phyloP scores from a whole-genome alignment of 495 filamentous ascomycete genomes.

The Trichoderma virens region DNA sequence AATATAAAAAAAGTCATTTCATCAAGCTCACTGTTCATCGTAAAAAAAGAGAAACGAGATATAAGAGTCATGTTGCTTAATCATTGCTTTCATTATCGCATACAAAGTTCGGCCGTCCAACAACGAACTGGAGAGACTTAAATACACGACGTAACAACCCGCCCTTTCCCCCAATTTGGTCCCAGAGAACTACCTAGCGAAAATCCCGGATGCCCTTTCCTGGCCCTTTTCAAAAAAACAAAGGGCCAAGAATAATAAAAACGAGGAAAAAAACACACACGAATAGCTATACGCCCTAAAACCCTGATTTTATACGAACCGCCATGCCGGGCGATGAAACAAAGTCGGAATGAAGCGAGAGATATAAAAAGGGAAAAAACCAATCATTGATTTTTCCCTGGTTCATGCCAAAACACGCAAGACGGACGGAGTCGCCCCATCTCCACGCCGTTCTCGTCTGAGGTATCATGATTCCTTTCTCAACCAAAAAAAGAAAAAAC shows the following conservation, averaged over 20 bases:
- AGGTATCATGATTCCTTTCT: too few species aligned
- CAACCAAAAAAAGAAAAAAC: neutral
- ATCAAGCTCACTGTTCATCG: neutral
- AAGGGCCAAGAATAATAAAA: neutral
- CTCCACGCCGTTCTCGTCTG: neutral
- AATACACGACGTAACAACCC: neutral
- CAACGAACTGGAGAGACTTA: neutral
- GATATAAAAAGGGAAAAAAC: neutral
- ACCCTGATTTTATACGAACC: neutral
- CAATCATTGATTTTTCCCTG: neutral
- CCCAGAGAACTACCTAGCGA: neutral
- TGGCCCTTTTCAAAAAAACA: neutral
- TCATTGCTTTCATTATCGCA: conserved; percentile 5
- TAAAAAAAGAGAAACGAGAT: neutral
- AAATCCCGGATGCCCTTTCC: neutral
- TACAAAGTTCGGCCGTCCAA: conserved; percentile 1
- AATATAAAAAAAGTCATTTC: too few species aligned
- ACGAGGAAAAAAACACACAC: neutral
- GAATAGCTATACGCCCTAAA: neutral
- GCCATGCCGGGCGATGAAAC: neutral
- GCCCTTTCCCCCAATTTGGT: neutral
- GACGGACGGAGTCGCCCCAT: too few species aligned
- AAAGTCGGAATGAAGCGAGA: neutral
- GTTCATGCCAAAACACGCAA: neutral
- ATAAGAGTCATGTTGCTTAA: neutral